These are phyloP conservation scores for Trichoderma sp. DNA, from an alignment of 2,329 filamentous ascomycete species.

Conservation along the genomic window DNA sequence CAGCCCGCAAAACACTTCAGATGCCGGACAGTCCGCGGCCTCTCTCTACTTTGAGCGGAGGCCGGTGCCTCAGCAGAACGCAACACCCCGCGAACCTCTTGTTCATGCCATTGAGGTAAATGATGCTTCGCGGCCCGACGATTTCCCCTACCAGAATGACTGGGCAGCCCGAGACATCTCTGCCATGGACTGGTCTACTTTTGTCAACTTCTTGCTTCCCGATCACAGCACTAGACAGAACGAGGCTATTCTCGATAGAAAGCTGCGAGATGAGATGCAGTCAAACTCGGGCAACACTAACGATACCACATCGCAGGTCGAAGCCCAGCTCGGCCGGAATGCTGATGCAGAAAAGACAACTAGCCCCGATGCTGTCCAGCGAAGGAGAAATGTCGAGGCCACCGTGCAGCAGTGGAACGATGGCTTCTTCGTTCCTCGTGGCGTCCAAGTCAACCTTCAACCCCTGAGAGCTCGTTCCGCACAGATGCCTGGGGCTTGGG, in stretches of 20 bases:
- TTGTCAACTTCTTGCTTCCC: conserved; percentile 60
- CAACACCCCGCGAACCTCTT: conserved; percentile 33
- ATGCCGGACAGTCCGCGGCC: conserved; percentile 31
- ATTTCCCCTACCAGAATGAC: conserved; percentile 49
- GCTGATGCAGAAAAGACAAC: conserved; percentile 31
- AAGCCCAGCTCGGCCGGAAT: conserved; percentile 49
- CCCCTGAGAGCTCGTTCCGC: conserved; percentile 30
- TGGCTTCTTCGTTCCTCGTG: conserved; percentile 58
- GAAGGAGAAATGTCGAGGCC: conserved; percentile 42
- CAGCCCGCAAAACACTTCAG: conserved; percentile 46
- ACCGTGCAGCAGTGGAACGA: conserved; percentile 60
- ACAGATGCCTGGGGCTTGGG: conserved; percentile 37
- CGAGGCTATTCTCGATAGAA: conserved; percentile 53
- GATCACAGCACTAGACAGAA: conserved; percentile 51
- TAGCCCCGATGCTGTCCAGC: conserved; percentile 30
- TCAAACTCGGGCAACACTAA: conserved; percentile 39
- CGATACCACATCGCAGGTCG: conserved; percentile 39
- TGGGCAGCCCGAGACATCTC: conserved; percentile 51
- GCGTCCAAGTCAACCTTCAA: conserved; percentile 48
- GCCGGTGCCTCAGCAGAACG: conserved; percentile 40
- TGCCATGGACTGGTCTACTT: conserved; percentile 61
- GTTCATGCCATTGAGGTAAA: conserved; percentile 44
- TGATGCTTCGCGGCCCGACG: conserved; percentile 44
- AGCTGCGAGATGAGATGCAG: conserved; percentile 49
- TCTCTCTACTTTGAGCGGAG: conserved; percentile 52